Percentiles rank a stretch among this genome's conserved stretches.
phyloP scores from a whole-genome alignment of 768 basidiomycete genomes.

The Lactarius pseudohatsudake region DNA sequence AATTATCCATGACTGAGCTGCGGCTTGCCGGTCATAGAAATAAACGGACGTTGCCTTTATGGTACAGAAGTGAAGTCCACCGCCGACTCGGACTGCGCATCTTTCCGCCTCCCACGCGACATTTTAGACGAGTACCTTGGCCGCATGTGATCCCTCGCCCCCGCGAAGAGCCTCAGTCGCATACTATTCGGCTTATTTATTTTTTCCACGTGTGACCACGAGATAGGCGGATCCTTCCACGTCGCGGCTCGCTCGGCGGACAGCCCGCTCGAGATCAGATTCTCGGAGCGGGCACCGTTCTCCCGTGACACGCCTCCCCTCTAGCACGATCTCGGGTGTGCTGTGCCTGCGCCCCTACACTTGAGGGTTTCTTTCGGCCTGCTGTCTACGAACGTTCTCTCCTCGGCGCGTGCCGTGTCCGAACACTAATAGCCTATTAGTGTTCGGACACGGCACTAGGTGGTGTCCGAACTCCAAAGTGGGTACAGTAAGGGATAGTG shows the following conservation, averaged over 20 bases:
- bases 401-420: conserved; percentile 8
- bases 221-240: conserved; percentile 3
- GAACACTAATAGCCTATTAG: too few relatives aligned
- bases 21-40: neutral
- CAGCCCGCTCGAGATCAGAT: neutral
- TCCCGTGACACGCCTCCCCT: neutral
- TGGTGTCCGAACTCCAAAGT: too few relatives aligned
- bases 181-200: too few relatives aligned
- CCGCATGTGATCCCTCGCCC: neutral
- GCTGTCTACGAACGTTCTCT: neutral
- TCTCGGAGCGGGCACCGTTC: neutral
- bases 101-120: neutral
- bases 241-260: neutral
- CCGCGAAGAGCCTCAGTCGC: neutral
- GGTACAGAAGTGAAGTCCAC: neutral
- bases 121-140: neutral
- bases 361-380: neutral
- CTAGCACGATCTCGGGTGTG: neutral
- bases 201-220: neutral
- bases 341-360: neutral
- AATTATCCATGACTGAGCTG: neutral
- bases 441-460: too few relatives aligned
- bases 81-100: neutral
- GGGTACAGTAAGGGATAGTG: too few relatives aligned
- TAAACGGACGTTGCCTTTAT: neutral